Percentiles rank a stretch among this genome's conserved stretches.
phyloP scores from a whole-genome alignment of 2,329 filamentous ascomycete genomes.

The Sporothrix mexicana region DNA sequence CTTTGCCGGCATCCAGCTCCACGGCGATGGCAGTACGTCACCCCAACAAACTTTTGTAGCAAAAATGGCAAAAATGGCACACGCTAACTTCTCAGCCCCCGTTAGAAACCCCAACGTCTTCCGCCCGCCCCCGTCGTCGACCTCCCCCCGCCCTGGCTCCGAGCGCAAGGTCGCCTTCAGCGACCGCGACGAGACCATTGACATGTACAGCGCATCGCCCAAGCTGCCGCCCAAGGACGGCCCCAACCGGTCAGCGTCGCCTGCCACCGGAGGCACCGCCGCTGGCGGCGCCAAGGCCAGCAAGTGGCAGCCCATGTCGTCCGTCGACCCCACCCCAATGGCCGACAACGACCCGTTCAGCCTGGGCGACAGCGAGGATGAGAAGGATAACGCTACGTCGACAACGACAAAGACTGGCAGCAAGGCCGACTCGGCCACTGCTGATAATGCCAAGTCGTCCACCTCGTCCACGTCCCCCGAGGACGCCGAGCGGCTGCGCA shows the following conservation, averaged over 20 bases:
- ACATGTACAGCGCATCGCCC: slow-evolving; percentile 73
- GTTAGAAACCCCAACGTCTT: slow-evolving; percentile 81
- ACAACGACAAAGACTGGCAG: neutral
- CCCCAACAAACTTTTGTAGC: too few species aligned
- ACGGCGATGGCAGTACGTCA: slow-evolving; percentile 67
- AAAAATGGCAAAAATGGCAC: too few species aligned
- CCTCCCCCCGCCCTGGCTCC: slow-evolving; percentile 56
- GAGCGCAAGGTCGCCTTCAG: slow-evolving; percentile 63
- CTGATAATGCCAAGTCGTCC: slow-evolving; percentile 17
- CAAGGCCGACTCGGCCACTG: slow-evolving; percentile 51
- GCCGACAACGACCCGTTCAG: slow-evolving; percentile 95
- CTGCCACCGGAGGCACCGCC: neutral
- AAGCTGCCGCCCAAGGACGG: slow-evolving; percentile 59
- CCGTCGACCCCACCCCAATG: slow-evolving; percentile 83
- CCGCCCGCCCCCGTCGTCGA: slow-evolving; percentile 65
- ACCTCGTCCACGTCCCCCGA: slow-evolving; percentile 34
- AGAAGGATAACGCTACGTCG: slow-evolving; percentile 68
- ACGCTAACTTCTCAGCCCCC: slow-evolving; percentile 55
- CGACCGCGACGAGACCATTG: slow-evolving; percentile 76
- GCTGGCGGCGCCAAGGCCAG: slow-evolving; percentile 68
- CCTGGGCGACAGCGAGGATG: slow-evolving; percentile 92
- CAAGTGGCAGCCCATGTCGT: slow-evolving; percentile 96
- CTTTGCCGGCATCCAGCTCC: slow-evolving; percentile 74
- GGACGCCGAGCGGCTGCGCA: slow-evolving; percentile 40
- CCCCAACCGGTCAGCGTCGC: slow-evolving; percentile 38